Conservation (phyloP, 495 filamentous ascomycete species). For the Penicillium cosmopolitanum region DNA sequence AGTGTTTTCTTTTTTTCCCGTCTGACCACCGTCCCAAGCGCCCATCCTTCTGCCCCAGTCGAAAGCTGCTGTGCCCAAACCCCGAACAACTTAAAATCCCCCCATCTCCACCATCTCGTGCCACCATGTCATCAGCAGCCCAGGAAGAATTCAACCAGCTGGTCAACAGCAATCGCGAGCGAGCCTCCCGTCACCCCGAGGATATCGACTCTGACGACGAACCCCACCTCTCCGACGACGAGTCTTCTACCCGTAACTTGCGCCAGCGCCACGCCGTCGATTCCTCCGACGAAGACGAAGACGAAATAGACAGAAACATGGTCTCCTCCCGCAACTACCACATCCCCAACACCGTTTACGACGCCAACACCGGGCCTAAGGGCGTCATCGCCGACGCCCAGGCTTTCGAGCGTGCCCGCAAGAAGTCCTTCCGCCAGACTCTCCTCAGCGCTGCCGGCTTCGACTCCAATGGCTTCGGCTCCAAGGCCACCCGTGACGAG, state of each 20-base stretch:
- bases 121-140: slow-evolving; percentile 72
- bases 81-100: slow-evolving; percentile 20
- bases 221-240: slow-evolving; percentile 50
- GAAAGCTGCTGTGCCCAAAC: neutral
- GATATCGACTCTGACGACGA: slow-evolving; percentile 53
- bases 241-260: slow-evolving; percentile 59
- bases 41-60: neutral
- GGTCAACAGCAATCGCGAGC: slow-evolving; percentile 58
- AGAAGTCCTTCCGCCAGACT: slow-evolving; percentile 59
- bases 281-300: slow-evolving; percentile 54
- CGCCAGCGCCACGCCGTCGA: slow-evolving; percentile 40
- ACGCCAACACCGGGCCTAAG: slow-evolving; percentile 93
- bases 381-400: slow-evolving; percentile 96
- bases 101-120: slow-evolving; percentile 20
- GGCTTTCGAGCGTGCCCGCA: slow-evolving; percentile 82
- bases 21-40: neutral
- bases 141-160: slow-evolving; percentile 86
- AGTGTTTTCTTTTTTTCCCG: neutral
- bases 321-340: slow-evolving; percentile 51
- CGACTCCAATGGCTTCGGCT: slow-evolving; percentile 29
- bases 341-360: slow-evolving; percentile 64
- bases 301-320: slow-evolving; percentile 38
- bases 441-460: slow-evolving; percentile 42
- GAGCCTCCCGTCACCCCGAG: slow-evolving; percentile 58
- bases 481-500: slow-evolving; percentile 31